Evolutionary conservation across 2,329 filamentous ascomycete genomes (phyloP).

Genomic region (Tolypocladium tropicale): DNA sequence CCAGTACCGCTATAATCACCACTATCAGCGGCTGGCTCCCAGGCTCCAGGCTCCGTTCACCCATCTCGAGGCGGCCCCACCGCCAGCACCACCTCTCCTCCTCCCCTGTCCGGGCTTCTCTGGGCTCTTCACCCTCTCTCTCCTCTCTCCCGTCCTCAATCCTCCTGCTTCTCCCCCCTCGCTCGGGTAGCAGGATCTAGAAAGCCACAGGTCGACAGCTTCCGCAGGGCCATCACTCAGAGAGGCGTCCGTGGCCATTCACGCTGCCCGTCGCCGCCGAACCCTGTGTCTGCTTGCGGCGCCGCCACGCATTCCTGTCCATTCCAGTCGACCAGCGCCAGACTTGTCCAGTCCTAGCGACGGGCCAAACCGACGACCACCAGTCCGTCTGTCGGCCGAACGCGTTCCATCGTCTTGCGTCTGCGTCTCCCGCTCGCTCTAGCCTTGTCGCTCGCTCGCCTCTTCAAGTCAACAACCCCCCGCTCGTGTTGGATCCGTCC

Average conservation of each 20-base stretch:
- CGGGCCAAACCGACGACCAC: not conserved
- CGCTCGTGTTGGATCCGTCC: not conserved
- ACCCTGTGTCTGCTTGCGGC: constrained; percentile 5
- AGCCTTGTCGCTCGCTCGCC: not conserved
- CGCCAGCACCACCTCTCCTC: not conserved
- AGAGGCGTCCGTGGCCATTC: not conserved
- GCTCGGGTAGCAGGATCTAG: not conserved
- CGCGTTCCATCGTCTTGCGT: not conserved
- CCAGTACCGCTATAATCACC: not conserved
- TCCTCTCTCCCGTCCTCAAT: not conserved
- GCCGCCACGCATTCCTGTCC: constrained; percentile 8
- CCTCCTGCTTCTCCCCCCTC: not conserved
- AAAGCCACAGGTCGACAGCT: not conserved
- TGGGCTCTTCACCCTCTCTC: not conserved
- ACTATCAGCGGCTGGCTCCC: not conserved
- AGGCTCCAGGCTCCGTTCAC: not conserved
- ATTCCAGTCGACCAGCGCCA: not conserved
- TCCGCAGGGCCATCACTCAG: not conserved
- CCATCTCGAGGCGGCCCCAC: not conserved
- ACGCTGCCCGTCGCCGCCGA: not conserved
- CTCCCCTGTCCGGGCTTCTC: constrained; percentile 1
- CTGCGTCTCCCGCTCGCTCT: not conserved
- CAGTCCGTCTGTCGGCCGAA: not conserved
- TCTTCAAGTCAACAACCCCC: not conserved
- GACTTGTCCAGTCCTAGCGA: not conserved